Evolutionary conservation across 768 basidiomycete genomes (phyloP).

Genomic region (Pulveroboletus sp.): DNA sequence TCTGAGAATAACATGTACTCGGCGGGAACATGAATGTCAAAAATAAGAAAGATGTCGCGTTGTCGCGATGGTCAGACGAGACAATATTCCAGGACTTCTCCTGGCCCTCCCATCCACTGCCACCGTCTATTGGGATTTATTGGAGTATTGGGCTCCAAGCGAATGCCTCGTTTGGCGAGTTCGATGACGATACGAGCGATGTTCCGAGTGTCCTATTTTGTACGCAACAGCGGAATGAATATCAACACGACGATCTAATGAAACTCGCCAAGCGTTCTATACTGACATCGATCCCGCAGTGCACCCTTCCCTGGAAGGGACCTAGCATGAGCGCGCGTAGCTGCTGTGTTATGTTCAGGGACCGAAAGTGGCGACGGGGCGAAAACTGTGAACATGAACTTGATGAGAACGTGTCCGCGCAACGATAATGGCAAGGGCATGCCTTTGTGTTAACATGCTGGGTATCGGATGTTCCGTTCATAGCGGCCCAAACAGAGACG

Average conservation of each 20-base stretch:
- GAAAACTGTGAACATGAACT: slow-evolving; percentile 13
- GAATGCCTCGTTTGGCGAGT: slow-evolving; percentile 64
- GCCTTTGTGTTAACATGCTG: slow-evolving; percentile 16
- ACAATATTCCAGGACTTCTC: slow-evolving; percentile 53
- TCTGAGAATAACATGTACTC: background rate
- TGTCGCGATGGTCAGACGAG: slow-evolving; percentile 17
- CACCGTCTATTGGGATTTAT: slow-evolving; percentile 64
- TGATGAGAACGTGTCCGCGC: background rate
- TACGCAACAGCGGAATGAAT: slow-evolving; percentile 1
- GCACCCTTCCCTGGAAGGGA: slow-evolving; percentile 77
- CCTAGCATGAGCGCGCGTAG: slow-evolving; percentile 65
- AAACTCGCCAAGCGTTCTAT: slow-evolving; percentile 1
- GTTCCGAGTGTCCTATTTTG: slow-evolving; percentile 78
- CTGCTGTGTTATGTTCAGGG: slow-evolving; percentile 71
- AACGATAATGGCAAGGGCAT: background rate
- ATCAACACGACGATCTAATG: slow-evolving; percentile 2
- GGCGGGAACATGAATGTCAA: background rate
- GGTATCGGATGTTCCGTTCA: slow-evolving; percentile 5
- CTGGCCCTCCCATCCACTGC: slow-evolving; percentile 82
- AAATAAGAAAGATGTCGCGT: slow-evolving; percentile 1
- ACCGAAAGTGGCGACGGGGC: slow-evolving; percentile 18
- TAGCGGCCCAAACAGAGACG: slow-evolving; percentile 43
- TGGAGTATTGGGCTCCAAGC: slow-evolving; percentile 68
- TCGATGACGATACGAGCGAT: slow-evolving; percentile 76
- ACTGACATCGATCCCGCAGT: slow-evolving; percentile 89